Evolutionary conservation across 164 flowering plant species (phyloP), one percentile per base, ranked within the genome.

Genomic region (Vitis amurensis): DNA sequence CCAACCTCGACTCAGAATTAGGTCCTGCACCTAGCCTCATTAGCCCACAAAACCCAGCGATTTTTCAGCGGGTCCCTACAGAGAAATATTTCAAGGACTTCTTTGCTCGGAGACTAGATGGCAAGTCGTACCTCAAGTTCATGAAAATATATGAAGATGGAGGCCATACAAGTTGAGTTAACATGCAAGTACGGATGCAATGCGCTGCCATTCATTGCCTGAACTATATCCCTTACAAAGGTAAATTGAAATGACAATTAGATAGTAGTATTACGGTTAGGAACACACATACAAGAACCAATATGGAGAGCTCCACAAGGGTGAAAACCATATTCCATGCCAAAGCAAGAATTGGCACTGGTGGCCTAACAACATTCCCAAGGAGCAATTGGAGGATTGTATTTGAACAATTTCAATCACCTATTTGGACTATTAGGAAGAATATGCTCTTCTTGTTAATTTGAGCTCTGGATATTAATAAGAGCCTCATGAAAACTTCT

Each of bases 11-110:
- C 27, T 55, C 63, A 6, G 78, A 75, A 64, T 47, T 80, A 11
- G 83, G 85, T 2, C 85, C 85, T n/a, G 72, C 80, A 11, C 66
- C 23, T 1, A 78, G 81, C 61, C 58, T 80, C 49, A 56, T 76
- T 23, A 68, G 64, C 11, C 57, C 68, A 11, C 19, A 66, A 4
- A 77, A 72, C 62, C 81, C 83, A n/a, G 55, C 81, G 5, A 3
- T 27, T 11, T 76, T 73, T 23, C 58, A 31, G 9, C 63, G 73
- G 11, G 49, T 71, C 1, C 50, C 53, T 0, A 19, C 57, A 17
- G 67, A 70, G 17, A 53, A 63, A 16, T 80, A 72, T 37, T 50
- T 63, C 55, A 63, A 58, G 51, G 73, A 48, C 2, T 73, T 70
- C 37, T 75, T 75, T 44, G 64, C 70, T 8, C 30, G 61, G 57